Base-by-base conservation (phyloP, 306 rosid genomes). In the Cicer cuneatum region DNA sequence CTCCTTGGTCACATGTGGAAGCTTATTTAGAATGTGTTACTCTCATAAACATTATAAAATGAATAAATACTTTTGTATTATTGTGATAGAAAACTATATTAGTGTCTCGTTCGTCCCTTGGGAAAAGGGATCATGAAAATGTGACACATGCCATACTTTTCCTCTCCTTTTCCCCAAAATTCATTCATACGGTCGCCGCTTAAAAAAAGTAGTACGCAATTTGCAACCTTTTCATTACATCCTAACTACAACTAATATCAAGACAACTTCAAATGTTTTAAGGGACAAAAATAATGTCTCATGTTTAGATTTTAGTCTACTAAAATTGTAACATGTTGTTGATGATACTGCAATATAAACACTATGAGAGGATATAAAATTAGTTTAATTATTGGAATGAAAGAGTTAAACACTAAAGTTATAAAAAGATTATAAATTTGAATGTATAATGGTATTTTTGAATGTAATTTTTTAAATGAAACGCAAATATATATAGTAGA, bases 1-100 rank as follows among this genome's bases (percentile, higher is more conserved):
- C 59, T 52, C 33, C 33, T 8, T 52, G 33, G 33, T 56, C 37
- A 21, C 7, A 56, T 19, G 61, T 7, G 61, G 61, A 56, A 21
- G 7, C 61, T 56, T 56, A 56, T 24, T 56, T 56, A 15, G 21
- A 56, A 56, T 52, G 37, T 56, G 61, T 56, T 56, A 9, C 8
- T 51, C 24, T 51, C 57, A n/a, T 6, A 6, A 14, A 49, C 18
- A 49, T 49, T 14, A 49, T 47, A 47, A 47, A 49, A 51, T 5
- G 10, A 15, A 12, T 7, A 49, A 49, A 49, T 14, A 14, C 16
- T 16, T 52, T 8, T 29, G 3, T 2, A 49, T 48, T 13, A n/a
- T n/a, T n/a, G n/a, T n/a, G n/a, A 29, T 29, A 29, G 5, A 29
- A 29, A 29, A 29, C 5, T 29, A 29, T 29, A 4, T 29, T 29